Percentiles rank a stretch among this genome's conserved stretches.
Evolutionary conservation across 2,329 filamentous ascomycete genomes (phyloP).

Genomic region (Pseudocercospora pini-densiflorae): DNA sequence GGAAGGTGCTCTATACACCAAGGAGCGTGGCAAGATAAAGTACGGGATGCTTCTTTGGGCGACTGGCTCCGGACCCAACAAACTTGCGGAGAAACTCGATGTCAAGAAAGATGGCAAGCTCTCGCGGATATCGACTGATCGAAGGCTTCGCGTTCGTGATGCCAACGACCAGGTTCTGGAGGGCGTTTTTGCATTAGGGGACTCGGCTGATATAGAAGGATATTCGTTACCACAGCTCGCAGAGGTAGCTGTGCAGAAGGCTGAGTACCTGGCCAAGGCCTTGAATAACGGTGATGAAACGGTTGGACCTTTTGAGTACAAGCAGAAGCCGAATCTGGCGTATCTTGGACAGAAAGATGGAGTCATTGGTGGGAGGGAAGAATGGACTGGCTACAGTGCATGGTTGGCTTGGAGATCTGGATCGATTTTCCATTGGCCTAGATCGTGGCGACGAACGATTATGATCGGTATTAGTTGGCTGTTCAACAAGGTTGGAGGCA

Average conservation of each 20-base stretch:
- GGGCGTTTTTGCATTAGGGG: conserved; percentile 43
- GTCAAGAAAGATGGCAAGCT: conserved; percentile 42
- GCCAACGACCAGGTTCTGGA: conserved; percentile 35
- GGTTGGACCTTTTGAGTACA: conserved; percentile 43
- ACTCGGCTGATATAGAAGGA: conserved; percentile 47
- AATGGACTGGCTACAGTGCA: conserved; percentile 48
- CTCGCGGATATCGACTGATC: conserved; percentile 44
- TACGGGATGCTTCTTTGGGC: conserved; percentile 48
- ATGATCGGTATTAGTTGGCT: conserved; percentile 41
- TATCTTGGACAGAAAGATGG: conserved; percentile 51
- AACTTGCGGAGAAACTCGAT: conserved; percentile 42
- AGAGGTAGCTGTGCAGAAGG: conserved; percentile 47
- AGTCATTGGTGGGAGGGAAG: conserved; percentile 44
- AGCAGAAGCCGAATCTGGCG: conserved; percentile 44
- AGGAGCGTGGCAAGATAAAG: conserved; percentile 42
- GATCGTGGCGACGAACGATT: conserved; percentile 37
- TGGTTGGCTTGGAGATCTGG: conserved; percentile 52
- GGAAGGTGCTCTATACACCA: conserved; percentile 40
- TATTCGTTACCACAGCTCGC: conserved; percentile 43
- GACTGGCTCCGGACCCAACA: conserved; percentile 43
- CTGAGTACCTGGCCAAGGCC: conserved; percentile 40
- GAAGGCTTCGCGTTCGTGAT: conserved; percentile 36
- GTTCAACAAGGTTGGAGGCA: conserved; percentile 35
- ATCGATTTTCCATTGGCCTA: conserved; percentile 36
- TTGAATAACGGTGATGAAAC: conserved; percentile 33